Evolutionary conservation across 345 rosid species (phyloP).

Genomic region (Geranium brycei): DNA sequence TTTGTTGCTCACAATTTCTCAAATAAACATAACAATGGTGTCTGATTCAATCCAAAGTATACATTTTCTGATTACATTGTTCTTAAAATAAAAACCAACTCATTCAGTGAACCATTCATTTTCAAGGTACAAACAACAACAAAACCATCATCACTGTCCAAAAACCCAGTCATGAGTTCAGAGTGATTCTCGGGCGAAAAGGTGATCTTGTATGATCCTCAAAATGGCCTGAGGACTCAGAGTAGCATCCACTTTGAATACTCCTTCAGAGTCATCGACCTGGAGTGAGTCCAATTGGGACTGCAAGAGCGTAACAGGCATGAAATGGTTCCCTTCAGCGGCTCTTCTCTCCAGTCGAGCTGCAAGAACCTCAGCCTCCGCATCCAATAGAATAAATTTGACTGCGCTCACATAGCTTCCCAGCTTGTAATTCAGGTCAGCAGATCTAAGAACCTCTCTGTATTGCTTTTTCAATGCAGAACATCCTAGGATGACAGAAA

Average conservation of each 20-base stretch:
- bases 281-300: conserved; percentile 70
- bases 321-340: conserved; percentile 60
- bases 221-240: conserved; percentile 35
- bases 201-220: conserved; percentile 7
- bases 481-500: conserved; percentile 50
- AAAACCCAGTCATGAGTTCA: neutral
- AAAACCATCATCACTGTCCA: neutral
- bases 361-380: conserved; percentile 35
- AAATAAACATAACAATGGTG: too few relatives aligned
- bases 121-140: neutral
- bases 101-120: neutral
- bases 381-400: conserved; percentile 54
- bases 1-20: too few relatives aligned
- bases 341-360: conserved; percentile 46
- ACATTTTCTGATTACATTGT: too few relatives aligned
- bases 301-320: conserved; percentile 60
- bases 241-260: conserved; percentile 44
- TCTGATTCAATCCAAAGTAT: too few relatives aligned
- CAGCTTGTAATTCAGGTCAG: conserved; percentile 34
- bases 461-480: conserved; percentile 56
- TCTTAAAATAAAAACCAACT: too few relatives aligned
- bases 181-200: neutral
- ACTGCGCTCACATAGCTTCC: conserved; percentile 32
- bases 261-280: conserved; percentile 48
- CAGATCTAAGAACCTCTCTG: conserved; percentile 60